Conservation (phyloP, 2,329 filamentous ascomycete genomes). For the Botryotinia globosa region DNA sequence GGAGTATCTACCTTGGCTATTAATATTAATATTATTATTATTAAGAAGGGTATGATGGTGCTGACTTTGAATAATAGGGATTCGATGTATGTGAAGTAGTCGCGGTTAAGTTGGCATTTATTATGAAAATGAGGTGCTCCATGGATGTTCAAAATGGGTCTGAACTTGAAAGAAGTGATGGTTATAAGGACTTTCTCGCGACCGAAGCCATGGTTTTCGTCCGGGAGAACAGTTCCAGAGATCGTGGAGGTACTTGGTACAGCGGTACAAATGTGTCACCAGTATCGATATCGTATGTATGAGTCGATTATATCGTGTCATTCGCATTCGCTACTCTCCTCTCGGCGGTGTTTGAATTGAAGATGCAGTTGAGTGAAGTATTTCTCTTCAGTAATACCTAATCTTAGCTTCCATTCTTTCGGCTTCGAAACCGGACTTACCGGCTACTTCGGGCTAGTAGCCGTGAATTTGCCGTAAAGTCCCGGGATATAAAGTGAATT, state of each 20-base stretch:
- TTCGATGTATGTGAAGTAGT: not conserved
- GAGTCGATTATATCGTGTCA: not conserved
- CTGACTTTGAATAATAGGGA: not conserved
- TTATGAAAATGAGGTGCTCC: not conserved
- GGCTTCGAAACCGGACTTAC: not conserved
- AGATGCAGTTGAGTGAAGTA: not conserved
- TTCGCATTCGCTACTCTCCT: not conserved
- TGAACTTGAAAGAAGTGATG: not conserved
- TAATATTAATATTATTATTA: too few relatives aligned
- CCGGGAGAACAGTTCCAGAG: not conserved
- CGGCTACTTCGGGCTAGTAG: not conserved
- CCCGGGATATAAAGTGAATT: not conserved
- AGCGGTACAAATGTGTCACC: not conserved
- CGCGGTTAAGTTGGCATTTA: not conserved
- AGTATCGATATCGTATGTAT: not conserved
- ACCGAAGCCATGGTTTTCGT: not conserved
- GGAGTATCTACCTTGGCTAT: not conserved
- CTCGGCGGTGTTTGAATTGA: not conserved
- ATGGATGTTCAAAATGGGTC: not conserved
- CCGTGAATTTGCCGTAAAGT: not conserved
- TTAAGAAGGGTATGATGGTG: not conserved
- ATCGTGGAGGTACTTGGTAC: not conserved
- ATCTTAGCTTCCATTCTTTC: not conserved
- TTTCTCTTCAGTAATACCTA: not conserved
- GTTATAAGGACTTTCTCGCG: not conserved